Evolutionary conservation across 2,329 filamentous ascomycete species (phyloP), one percentile per base, ranked within the genome.

Genomic region (Parascedosporium putredinis): DNA sequence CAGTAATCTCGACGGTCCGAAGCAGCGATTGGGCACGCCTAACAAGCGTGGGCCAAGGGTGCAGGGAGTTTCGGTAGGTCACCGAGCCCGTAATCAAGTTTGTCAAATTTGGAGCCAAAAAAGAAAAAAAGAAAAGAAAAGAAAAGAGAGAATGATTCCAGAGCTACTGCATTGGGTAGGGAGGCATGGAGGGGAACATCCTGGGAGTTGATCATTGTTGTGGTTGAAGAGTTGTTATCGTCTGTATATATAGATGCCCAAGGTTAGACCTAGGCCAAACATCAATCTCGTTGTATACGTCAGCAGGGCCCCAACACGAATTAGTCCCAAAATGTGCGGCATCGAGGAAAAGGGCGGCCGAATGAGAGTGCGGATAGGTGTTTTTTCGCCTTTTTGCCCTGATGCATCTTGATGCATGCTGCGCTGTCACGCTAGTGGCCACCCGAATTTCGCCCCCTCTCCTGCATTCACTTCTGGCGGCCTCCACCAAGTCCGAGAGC

Each of bases 361-460:
- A 42, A 42, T 42, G 38, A 23, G 38, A 42, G 38, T 16, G 38
- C 38, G 38, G n/a, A 20, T 10, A 16, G 38, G 12, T 12, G n/a
- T 3, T 20, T 42, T 42, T 40, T 36, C 23, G 38, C 38, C 38
- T 20, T 23, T 42, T 42, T 42, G 38, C 38, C 38, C 38, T 42
- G 38, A 42, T 42, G 38, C 38, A 42, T 20, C 38, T 42, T 20
- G 38, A 42, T 42, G 38, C 38, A 42, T 42, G 38, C 38, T 42
- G 38, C 38, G 38, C 38, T 42, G 38, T 42, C 38, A 42, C 18
- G 38, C 38, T 42, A 23, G 16, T 20, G 16, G 38, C 38, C 38
- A 42, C 16, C 38, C 38, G 23, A 20, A 42, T 42, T 20, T 42
- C 16, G 38, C 38, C 38, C 38, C 38, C 20, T 42, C 38, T 42